Evolutionary conservation across 768 basidiomycete genomes (phyloP), one percentile per base, ranked within the genome.

Genomic region (Floccularia luteovirens): DNA sequence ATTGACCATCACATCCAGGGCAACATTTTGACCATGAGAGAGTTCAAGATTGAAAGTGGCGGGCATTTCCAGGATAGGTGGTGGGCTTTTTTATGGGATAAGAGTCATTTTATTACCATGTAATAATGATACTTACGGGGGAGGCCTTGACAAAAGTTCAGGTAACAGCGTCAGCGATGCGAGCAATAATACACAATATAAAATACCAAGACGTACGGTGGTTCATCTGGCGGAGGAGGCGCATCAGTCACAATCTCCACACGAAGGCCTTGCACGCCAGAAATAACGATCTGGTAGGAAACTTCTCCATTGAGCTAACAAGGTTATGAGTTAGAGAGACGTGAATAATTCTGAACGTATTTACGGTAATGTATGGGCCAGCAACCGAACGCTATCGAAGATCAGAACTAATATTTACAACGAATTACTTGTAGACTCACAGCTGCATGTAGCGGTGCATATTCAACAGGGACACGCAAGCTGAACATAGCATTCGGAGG

Each of bases 191-290:
- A 45, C 43, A 21, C 33, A 41, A 28, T 13, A 33, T 24, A 27
- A 11, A 36, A 54, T 32, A 51, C 47, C 21, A 38, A 17, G 24
- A 73, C 82, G 69, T 56, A 89, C 87, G 83, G 82, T 49, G 85
- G 82, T 50, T 88, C 86, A 40, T 87, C 80, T 34, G 85, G 82
- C 11, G 87, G 89, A 3, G 89, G 89, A 5, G 89, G 87, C 4
- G 74, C 82, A 61, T 91, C 89, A 37, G 79, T 79, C 36, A 89
- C 82, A 41, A 91, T 88, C 60, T 91, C 89, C 36, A 91, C 86
- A 28, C 87, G 74, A 43, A 88, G 70, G 39, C 85, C 87, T 55
- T 84, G 81, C 8, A 87, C 78, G 40, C 83, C 82, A 72, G 82
- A 79, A 42, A 76, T 75, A n/a, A 89, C 87, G 46, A 91, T 90